Conservation (phyloP, 148 eudicot species). For the Rhododendron henanense region DNA sequence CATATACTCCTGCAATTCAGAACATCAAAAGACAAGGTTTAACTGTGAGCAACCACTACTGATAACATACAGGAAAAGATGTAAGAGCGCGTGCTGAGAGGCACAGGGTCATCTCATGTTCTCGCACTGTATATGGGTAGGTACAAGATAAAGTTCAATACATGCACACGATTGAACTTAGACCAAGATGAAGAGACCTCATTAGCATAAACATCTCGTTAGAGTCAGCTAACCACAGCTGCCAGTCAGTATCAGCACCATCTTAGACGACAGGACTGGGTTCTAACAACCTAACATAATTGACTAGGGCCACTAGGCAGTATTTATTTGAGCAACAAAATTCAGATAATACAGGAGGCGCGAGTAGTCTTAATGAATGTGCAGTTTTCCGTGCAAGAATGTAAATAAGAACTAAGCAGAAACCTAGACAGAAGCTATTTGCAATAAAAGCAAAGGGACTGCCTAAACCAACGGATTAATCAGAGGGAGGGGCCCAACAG, state of each 20-base stretch:
- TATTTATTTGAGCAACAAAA: background rate
- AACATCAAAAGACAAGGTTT: background rate
- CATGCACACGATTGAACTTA: background rate
- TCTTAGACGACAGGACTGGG: too few species aligned
- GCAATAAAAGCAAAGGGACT: too few species aligned
- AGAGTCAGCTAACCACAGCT: background rate
- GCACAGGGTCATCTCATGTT: background rate
- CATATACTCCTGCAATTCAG: constrained; percentile 28
- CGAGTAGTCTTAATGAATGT: background rate
- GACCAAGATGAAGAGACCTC: background rate
- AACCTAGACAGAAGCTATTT: background rate
- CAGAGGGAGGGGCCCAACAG: too few species aligned
- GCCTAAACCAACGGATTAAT: too few species aligned
- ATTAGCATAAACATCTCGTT: background rate
- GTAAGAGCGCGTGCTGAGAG: background rate
- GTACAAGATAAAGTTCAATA: background rate
- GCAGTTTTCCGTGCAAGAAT: background rate
- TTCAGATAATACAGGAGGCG: background rate
- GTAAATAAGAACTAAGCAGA: background rate
- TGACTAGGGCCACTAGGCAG: too few species aligned
- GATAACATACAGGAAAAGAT: constrained; percentile 5
- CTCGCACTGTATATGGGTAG: background rate
- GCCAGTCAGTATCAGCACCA: background rate
- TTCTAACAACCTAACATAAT: too few species aligned
- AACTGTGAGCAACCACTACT: background rate